Base-by-base conservation (phyloP, 306 rosid genomes). In the Spatholobus suberectus region DNA sequence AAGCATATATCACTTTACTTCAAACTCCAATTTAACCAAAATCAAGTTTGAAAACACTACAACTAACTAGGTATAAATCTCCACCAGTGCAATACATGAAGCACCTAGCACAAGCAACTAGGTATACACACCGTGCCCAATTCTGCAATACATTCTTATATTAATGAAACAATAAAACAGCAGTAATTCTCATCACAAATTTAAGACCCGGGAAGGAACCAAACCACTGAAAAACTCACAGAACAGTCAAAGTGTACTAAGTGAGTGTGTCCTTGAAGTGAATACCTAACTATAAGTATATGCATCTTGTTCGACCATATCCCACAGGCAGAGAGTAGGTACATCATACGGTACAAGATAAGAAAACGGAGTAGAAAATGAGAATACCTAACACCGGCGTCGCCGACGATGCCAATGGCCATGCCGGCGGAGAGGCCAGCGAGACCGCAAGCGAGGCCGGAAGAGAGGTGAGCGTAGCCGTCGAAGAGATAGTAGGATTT, bases 381-480 rank as follows among this genome's bases (percentile, higher is more conserved):
- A 10, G 8, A 2, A 27, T 32, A 91, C 95, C 95, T 89, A 76
- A 92, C 97, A 83, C 95, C 90, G 35, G 92, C 94, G 63, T 92
- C 92, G 40, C 97, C 92, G 10, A 88, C 93, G 41, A 91, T 85
- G 6, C 94, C 97, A 26, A 93, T 91, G 9, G 93, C 95, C 95
- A 91, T 91, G 40, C 95, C 92, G 62, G 97, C 97, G 6, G 97
- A 88, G 51, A 89, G 89, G 3, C 93, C 94, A 23, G 95, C 94
- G 12, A 91, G 95, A 11, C 94, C 91, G 77, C 97, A 93, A 77
- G 92, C 86, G 18, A 89, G 89, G 40, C 90, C 90, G 9, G 96
- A 92, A 17, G 96, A 92, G 67, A 92, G 94, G 51, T 90, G 96
- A 15, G 96, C 94, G 59, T 92, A 92, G 3, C 96, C 94, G 51